Percentiles rank a stretch among this genome's conserved stretches.
phyloP scores from a whole-genome alignment of 345 rosid genomes.

The Geranium rotundifolium region DNA sequence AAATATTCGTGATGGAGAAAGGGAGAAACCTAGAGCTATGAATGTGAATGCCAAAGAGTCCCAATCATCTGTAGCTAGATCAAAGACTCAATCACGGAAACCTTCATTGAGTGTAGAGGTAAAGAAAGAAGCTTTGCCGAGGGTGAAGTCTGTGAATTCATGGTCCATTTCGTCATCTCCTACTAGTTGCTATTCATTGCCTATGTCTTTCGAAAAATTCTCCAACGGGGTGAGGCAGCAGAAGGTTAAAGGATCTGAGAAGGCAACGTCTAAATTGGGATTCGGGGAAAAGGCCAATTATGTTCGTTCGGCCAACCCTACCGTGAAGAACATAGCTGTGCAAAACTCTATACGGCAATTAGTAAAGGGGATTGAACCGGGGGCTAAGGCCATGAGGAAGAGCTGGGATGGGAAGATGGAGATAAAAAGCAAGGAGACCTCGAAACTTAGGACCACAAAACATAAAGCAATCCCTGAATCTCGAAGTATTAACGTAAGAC shows the following conservation, averaged over 20 bases:
- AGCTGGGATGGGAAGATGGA: constrained; percentile 96
- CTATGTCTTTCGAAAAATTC: constrained; percentile 83
- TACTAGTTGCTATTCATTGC: constrained; percentile 76
- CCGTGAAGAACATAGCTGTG: constrained; percentile 41
- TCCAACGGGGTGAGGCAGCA: constrained; percentile 74
- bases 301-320: constrained; percentile 38
- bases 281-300: constrained; percentile 38
- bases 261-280: constrained; percentile 39
- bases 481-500: constrained; percentile 57
- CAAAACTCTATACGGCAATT: constrained; percentile 32
- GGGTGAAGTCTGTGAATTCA: constrained; percentile 46
- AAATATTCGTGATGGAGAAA: constrained; percentile 24
- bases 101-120: constrained; percentile 27
- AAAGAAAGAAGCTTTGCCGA: constrained; percentile 46
- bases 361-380: constrained; percentile 66
- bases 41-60: constrained; percentile 47
- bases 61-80: constrained; percentile 27
- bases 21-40: constrained; percentile 42
- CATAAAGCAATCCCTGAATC: constrained; percentile 43
- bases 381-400: constrained; percentile 90
- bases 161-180: constrained; percentile 86
- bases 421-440: constrained; percentile 37
- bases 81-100: constrained; percentile 47
- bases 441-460: constrained; percentile 30
- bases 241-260: constrained; percentile 45